Evolutionary conservation across 2,329 filamentous ascomycete species (phyloP), one percentile per base, ranked within the genome.

Genomic region (Alternaria dauci): DNA sequence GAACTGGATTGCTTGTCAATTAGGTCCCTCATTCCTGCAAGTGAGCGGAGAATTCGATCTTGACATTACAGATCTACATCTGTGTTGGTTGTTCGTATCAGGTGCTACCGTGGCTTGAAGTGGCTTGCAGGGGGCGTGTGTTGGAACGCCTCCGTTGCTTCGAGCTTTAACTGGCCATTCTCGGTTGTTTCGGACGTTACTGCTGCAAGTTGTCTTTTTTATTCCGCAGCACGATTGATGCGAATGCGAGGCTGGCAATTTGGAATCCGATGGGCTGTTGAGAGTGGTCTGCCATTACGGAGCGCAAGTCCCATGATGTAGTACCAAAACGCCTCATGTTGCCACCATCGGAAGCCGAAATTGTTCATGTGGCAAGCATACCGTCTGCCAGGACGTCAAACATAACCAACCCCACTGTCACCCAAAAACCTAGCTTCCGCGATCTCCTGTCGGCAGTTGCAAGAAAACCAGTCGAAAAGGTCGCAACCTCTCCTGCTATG

Each of bases 121-220:
- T 69, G 70, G 70, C 70, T 71, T 65, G 50, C 52, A 67, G 67
- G 65, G 65, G 66, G 71, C 67, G 68, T 69, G 62, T 69, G 69
- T 44, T 51, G 44, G 18, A 26, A 46, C 32, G 18, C 18, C 46
- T 50, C 46, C 2, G 5, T 12, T 30, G 46, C 32, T 38, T 16
- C 32, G 14, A 26, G 32, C 46, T 32, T 50, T 12, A n/a, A 3
- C 51, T 20, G 18, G n/a, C n/a, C 8, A 23, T 5, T 60, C 52
- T 25, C 55, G 58, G 46, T 50, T 47, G 47, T 52, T 59, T 60
- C 42, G 52, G 26, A 59, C 23, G 38, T 48, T 41, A 43, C 48
- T 50, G 54, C 61, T 65, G 52, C 44, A 41, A 55, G 44, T 46
- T 58, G 52, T 57, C 47, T 25, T 44, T 28, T 54, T 51, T 46